Conservation (phyloP, 345 rosid species). For the Kandelia obovata region DNA sequence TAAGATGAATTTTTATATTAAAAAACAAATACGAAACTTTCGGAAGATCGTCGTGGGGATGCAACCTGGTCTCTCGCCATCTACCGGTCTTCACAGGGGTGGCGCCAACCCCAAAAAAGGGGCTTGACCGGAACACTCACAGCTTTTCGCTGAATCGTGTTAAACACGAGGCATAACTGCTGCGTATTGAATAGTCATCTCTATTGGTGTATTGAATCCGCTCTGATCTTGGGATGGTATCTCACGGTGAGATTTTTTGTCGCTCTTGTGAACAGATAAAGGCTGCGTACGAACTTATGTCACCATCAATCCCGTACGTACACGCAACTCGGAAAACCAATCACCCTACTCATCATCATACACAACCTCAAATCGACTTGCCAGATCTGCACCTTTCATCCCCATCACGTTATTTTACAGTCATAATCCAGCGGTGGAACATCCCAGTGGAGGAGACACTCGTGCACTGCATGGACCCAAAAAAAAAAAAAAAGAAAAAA, state of each 20-base stretch:
- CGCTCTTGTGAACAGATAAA: constrained; percentile 5
- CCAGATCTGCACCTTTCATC: not conserved
- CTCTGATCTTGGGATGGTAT: not conserved
- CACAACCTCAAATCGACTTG: not conserved
- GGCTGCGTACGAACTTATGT: constrained; percentile 33
- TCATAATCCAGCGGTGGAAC: not conserved
- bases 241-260: constrained; percentile 25
- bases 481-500: not conserved
- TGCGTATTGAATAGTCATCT: too few species aligned
- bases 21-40: too few species aligned
- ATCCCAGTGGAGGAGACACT: not conserved
- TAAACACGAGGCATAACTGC: not conserved
- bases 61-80: too few species aligned
- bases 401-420: not conserved
- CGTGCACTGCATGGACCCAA: constrained; percentile 3
- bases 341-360: not conserved
- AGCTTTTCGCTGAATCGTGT: not conserved
- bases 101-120: too few species aligned
- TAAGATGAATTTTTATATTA: too few species aligned
- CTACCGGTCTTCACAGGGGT: too few species aligned
- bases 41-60: too few species aligned
- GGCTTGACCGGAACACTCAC: too few species aligned
- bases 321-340: constrained; percentile 18
- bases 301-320: constrained; percentile 9
- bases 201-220: too few species aligned